phyloP scores from a whole-genome alignment of 2,329 filamentous ascomycete genomes.

The Dactylellina sp. region DNA sequence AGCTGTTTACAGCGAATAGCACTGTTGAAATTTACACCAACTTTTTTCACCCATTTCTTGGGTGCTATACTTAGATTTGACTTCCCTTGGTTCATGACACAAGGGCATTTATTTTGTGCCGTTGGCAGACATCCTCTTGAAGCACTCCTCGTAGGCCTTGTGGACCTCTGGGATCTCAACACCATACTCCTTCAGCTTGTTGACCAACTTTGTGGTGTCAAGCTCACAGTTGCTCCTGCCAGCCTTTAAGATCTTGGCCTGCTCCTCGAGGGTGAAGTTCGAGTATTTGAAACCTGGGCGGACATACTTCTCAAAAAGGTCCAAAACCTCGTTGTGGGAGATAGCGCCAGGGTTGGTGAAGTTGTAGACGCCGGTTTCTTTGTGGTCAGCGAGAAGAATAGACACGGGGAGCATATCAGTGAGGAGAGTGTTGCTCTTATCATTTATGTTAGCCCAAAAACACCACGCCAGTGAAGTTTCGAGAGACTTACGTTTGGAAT shows the following conservation, averaged over 20 bases:
- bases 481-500: constrained; percentile 70
- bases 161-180: constrained; percentile 73
- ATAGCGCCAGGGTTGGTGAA: constrained; percentile 75
- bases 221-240: constrained; percentile 75
- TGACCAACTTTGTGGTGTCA: constrained; percentile 72
- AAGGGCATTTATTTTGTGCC: constrained; percentile 69
- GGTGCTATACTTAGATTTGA: no score
- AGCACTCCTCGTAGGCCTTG: constrained; percentile 71
- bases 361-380: constrained; percentile 75
- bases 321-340: constrained; percentile 76
- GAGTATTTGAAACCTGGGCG: constrained; percentile 72
- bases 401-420: constrained; percentile 73
- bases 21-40: constrained; percentile 8
- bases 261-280: constrained; percentile 76
- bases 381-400: constrained; percentile 72
- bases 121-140: constrained; percentile 73
- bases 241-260: constrained; percentile 75
- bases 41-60: no score
- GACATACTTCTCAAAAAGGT: constrained; percentile 73
- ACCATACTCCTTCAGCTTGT: constrained; percentile 72
- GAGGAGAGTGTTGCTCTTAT: constrained; percentile 71
- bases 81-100: no score
- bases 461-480: not conserved
- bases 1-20: no score
- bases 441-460: not conserved